phyloP scores from a whole-genome alignment of 2,329 filamentous ascomycete species.

The Hymenoscyphus linearis region DNA sequence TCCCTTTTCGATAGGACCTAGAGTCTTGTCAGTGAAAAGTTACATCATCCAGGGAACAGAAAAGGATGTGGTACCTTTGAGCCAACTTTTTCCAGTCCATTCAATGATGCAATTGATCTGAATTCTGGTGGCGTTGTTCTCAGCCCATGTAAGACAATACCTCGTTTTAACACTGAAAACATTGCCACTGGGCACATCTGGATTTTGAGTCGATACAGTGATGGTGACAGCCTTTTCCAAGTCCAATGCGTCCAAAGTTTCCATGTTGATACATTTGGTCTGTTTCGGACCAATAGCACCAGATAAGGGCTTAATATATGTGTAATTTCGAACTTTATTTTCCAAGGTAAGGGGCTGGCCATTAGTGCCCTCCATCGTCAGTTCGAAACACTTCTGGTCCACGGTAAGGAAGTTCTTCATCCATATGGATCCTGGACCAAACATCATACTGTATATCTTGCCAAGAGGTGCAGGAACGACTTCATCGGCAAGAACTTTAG shows the following conservation, averaged over 20 bases:
- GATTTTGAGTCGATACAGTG: constrained; percentile 79
- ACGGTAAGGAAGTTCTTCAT: constrained; percentile 81
- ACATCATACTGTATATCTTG: constrained; percentile 84
- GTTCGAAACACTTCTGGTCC: constrained; percentile 85
- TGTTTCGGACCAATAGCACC: constrained; percentile 84
- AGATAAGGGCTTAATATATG: constrained; percentile 87
- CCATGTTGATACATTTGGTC: constrained; percentile 88
- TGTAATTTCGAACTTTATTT: constrained; percentile 68
- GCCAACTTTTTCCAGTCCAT: constrained; percentile 97
- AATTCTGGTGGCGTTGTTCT: constrained; percentile 77
- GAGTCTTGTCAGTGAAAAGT: constrained; percentile 2
- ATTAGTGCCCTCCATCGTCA: constrained; percentile 77
- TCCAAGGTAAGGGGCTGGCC: constrained; percentile 63
- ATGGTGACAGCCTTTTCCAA: constrained; percentile 82
- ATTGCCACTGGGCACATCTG: constrained; percentile 91
- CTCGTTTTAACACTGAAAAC: constrained; percentile 89
- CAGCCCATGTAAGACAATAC: constrained; percentile 90
- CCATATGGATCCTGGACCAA: constrained; percentile 76
- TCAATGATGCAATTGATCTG: constrained; percentile 88
- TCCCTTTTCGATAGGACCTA: constrained; percentile 92
- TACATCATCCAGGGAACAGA: not conserved
- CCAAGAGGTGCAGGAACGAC: constrained; percentile 81
- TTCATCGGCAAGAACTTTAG: constrained; percentile 81
- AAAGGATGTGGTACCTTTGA: constrained; percentile 63
- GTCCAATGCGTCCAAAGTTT: constrained; percentile 79